Base-by-base conservation (phyloP, 192 early-diverging fungal genomes). In the Phycomyces nitens region DNA sequence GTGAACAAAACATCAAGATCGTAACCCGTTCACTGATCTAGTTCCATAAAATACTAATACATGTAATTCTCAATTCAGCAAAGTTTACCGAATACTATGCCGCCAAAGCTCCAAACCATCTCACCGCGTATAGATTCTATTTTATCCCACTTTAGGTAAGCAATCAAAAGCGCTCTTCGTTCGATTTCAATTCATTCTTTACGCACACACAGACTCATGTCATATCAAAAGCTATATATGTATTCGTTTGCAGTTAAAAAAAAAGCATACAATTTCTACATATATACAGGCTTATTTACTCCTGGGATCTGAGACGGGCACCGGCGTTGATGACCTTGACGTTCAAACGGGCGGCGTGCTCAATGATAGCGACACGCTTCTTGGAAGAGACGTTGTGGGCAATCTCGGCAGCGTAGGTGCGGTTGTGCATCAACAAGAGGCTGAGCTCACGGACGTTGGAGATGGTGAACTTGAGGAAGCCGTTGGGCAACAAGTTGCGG, bases 381-480 rank as follows among this genome's bases (percentile, higher is more conserved):
- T 88, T 89, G 80, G 94, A 89, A 59, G 87, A 88, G 67, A 99
- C 91, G 82, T 90, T 93, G 89, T 96, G 94, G 78, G 94, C 96
- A 70, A 99, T 97, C 86, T 99, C 96, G 69, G 95, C 97, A 63
- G 95, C 93, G 83, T 92, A 99, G 75, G 89, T 89, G 74, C 93
- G 90, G 95, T 99, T 99, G 86, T 96, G 96, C 97, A 98, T 98
- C 80, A 98, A 83, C 65, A 99, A 87, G 53, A 95, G 75, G 79
- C 98, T 92, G 67, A 99, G 86, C 70, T 99, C 97, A 70, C 75
- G 71, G 62, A 86, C 82, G 88, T 97, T 98, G 81, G 84, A 81
- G 76, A 99, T 86, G 20, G 92, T 70, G 86, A 95, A 97, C 87
- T 99, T 99, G 83, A 92, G 93, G 94, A 99, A 99, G 62, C 97